Percentiles rank a stretch among this genome's conserved stretches.
Conservation (phyloP, 2,329 filamentous ascomycete species). For the Mycocentrospora acerina region DNA sequence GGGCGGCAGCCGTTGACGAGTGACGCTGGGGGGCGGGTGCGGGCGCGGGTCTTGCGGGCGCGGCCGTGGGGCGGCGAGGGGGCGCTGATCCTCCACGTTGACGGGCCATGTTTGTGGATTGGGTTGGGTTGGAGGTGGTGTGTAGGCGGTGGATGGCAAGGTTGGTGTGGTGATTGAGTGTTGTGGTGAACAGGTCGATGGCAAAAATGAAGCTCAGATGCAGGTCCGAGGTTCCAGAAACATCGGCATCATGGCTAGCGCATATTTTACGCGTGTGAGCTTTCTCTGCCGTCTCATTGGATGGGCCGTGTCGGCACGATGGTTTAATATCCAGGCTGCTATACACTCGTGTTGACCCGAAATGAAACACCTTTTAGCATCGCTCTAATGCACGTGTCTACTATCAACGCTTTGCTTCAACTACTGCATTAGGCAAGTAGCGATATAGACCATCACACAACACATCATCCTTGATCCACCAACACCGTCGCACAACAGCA, state of each 20-base stretch:
- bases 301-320: too few relatives aligned
- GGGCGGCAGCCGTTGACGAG: slow-evolving; percentile 60
- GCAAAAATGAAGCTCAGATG: slow-evolving; percentile 14
- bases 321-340: too few relatives aligned
- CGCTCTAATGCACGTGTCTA: too few relatives aligned
- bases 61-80: slow-evolving; percentile 45
- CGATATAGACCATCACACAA: too few relatives aligned
- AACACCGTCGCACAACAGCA: too few relatives aligned
- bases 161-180: slow-evolving; percentile 6
- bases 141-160: slow-evolving; percentile 2
- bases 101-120: slow-evolving; percentile 46
- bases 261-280: too few relatives aligned
- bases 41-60: slow-evolving; percentile 56
- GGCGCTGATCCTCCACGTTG: slow-evolving; percentile 51
- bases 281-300: too few relatives aligned
- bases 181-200: slow-evolving; percentile 8
- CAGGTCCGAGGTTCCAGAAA: slow-evolving; percentile 31
- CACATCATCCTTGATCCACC: too few relatives aligned
- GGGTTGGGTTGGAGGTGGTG: slow-evolving; percentile 3
- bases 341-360: too few relatives aligned
- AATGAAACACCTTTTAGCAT: too few relatives aligned
- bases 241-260: slow-evolving; percentile 16
- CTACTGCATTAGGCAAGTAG: too few relatives aligned
- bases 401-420: too few relatives aligned
- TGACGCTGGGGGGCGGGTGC: slow-evolving; percentile 59